These are phyloP conservation scores for Apophysomyces elegans DNA, from an alignment of 371 early-diverging fungal genomes.

Conservation along the genomic window DNA sequence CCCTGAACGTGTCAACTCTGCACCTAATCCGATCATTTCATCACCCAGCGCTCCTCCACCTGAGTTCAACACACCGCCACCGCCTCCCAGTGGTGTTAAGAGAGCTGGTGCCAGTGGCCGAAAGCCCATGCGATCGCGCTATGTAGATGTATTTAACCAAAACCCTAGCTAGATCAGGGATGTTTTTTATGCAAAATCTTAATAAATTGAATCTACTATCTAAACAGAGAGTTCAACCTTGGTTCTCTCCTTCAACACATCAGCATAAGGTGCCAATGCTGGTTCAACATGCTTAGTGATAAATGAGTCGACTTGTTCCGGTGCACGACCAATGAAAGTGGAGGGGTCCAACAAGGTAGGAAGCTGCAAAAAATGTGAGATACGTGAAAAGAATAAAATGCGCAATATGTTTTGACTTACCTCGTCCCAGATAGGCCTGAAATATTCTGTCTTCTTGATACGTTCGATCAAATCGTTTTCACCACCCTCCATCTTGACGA, in stretches of 20 bases:
- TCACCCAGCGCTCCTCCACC: conserved; percentile 26
- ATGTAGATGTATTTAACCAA: conserved; percentile 55
- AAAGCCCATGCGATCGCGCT: conserved; percentile 53
- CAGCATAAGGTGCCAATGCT: conserved; percentile 82
- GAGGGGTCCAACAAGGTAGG: conserved; percentile 85
- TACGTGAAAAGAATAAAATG: neutral
- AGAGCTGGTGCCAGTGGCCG: conserved; percentile 33
- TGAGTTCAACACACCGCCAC: conserved; percentile 31
- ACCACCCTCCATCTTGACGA: conserved; percentile 91
- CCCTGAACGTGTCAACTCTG: neutral
- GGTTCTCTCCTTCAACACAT: conserved; percentile 51
- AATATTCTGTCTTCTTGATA: conserved; percentile 83
- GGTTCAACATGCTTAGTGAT: conserved; percentile 81
- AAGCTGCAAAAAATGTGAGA: conserved; percentile 46
- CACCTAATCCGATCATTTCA: neutral
- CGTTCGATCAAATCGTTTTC: conserved; percentile 96
- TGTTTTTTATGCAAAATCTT: neutral
- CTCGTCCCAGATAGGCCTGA: conserved; percentile 82
- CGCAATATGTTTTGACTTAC: conserved; percentile 15
- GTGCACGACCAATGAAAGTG: conserved; percentile 95
- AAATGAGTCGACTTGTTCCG: conserved; percentile 91
- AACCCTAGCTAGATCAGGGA: conserved; percentile 7
- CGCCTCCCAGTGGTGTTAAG: conserved; percentile 26
- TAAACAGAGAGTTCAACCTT: conserved; percentile 70
- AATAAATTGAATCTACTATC: conserved; percentile 16